Conservation (phyloP, 2,329 filamentous ascomycete species). For the Teratosphaeriaceae sp. region DNA sequence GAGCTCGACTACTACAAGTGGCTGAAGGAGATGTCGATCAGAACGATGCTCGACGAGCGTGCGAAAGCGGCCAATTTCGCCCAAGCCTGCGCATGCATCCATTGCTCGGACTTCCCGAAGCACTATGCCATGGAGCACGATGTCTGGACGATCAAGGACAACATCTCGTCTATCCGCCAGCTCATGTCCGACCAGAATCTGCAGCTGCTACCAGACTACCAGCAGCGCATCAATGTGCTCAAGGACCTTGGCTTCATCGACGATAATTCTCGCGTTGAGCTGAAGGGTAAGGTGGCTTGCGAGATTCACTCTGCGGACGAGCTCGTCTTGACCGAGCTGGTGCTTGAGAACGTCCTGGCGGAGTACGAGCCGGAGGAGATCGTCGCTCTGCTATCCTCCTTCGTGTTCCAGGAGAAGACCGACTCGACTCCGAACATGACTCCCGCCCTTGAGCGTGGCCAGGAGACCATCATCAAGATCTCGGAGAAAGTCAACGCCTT, state of each 20-base stretch:
- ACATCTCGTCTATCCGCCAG: slow-evolving; percentile 79
- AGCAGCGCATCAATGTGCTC: slow-evolving; percentile 86
- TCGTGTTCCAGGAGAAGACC: slow-evolving; percentile 98
- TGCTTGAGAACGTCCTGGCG: slow-evolving; percentile 92
- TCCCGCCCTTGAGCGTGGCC: slow-evolving; percentile 71
- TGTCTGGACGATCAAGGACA: slow-evolving; percentile 92
- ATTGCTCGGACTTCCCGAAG: slow-evolving; percentile 75
- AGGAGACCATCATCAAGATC: slow-evolving; percentile 79
- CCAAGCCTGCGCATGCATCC: slow-evolving; percentile 55
- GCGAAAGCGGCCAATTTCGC: slow-evolving; percentile 56
- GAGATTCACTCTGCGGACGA: slow-evolving; percentile 98
- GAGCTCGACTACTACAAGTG: slow-evolving; percentile 70
- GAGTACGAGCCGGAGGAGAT: slow-evolving; percentile 96
- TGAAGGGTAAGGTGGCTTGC: slow-evolving; percentile 97
- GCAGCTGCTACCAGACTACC: slow-evolving; percentile 90
- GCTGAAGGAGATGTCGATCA: slow-evolving; percentile 74
- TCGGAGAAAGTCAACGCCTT: slow-evolving; percentile 88
- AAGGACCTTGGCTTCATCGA: slow-evolving; percentile 92
- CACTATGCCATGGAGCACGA: slow-evolving; percentile 97
- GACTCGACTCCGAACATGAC: slow-evolving; percentile 74
- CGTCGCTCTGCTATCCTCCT: slow-evolving; percentile 83
- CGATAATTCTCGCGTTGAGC: slow-evolving; percentile 74
- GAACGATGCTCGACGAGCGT: slow-evolving; percentile 71
- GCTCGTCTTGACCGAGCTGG: slow-evolving; percentile 88
- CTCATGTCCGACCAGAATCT: slow-evolving; percentile 95